Evolutionary conservation across 345 rosid genomes (phyloP).

Genomic region (Eucalyptus fibrosa): DNA sequence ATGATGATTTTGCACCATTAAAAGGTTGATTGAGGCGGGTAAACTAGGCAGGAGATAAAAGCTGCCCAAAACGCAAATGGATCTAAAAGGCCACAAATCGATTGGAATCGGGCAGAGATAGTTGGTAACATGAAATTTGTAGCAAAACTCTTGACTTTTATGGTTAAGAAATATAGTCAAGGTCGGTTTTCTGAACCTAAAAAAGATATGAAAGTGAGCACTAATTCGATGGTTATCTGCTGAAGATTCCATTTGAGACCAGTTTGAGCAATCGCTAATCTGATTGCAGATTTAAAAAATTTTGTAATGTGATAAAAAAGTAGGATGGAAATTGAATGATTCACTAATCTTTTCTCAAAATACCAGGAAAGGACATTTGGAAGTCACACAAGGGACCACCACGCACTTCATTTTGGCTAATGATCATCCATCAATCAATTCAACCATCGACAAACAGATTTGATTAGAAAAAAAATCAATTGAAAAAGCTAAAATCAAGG

Average conservation of each 20-base stretch:
- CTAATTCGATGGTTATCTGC: not conserved
- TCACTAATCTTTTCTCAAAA: too few species aligned
- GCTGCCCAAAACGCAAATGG: accelerated
- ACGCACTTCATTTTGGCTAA: not conserved
- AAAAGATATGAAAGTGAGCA: not conserved
- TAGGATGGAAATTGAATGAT: not conserved
- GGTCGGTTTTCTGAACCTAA: not conserved
- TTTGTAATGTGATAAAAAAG: not conserved
- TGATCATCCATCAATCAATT: not conserved
- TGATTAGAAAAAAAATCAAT: not conserved
- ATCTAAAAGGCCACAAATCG: not conserved
- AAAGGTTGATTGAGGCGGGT: not conserved
- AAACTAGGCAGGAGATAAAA: not conserved
- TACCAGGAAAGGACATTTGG: not conserved
- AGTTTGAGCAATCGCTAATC: accelerated
- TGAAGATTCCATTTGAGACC: not conserved
- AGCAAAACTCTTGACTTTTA: not conserved
- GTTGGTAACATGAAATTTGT: not conserved
- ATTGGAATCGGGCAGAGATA: too few species aligned
- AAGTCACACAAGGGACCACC: not conserved
- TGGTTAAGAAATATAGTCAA: too few species aligned
- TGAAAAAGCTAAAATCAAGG: not conserved
- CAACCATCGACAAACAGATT: not conserved
- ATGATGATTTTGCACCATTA: not conserved
- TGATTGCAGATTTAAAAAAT: not conserved